Base-by-base conservation (phyloP, 2,329 filamentous ascomycete species). In the Blumeriella jaapii region DNA sequence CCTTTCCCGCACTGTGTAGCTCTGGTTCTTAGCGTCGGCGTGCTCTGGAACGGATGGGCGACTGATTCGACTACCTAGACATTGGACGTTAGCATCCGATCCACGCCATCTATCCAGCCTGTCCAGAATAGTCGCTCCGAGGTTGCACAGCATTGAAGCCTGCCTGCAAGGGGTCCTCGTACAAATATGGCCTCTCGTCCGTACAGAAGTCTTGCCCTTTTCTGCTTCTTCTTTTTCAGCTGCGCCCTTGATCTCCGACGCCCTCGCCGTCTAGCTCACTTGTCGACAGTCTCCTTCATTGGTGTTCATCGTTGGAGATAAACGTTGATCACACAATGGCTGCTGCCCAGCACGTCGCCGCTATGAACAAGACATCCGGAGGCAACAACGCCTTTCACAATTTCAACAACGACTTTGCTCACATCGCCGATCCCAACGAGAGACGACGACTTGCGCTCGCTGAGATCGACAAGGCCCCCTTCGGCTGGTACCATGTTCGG, bases 401-500 rank as follows among this genome's bases (percentile, higher is more conserved):
- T 63, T 85, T 78, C 60, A 69, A 85, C 63, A 82, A 82, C 54
- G 76, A 82, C 58, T 82, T 79, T 44, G 67, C 68, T 32, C 71
- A 49, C 18, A 45, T 48, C 24, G 12, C 27, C 5, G 43, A 89
- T 55, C 73, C 80, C 41, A 84, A 85, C 47, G 82, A 89, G 66
- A 77, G 82, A 37, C 71, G 83, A 47, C 73, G 82, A 44, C 73
- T 84, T 19, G 83, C 83, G 26, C 77, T 91, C 34, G 80, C 81
- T 23, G 79, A 87, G 59, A 79, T 89, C 48, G 82, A 89, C 63
- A 79, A 79, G 61, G 82, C 81, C 7, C 77, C 77, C 3, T 87
- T 89, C 42, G 79, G 82, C 52, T 89, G 82, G 82, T 84, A 86
- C 55, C 83, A 91, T 54, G 72, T 87, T 39, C 72, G 82, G 25